These are phyloP conservation scores for Byssochlamys sp. DNA, from an alignment of 2,329 filamentous ascomycete genomes.

Conservation along the genomic window DNA sequence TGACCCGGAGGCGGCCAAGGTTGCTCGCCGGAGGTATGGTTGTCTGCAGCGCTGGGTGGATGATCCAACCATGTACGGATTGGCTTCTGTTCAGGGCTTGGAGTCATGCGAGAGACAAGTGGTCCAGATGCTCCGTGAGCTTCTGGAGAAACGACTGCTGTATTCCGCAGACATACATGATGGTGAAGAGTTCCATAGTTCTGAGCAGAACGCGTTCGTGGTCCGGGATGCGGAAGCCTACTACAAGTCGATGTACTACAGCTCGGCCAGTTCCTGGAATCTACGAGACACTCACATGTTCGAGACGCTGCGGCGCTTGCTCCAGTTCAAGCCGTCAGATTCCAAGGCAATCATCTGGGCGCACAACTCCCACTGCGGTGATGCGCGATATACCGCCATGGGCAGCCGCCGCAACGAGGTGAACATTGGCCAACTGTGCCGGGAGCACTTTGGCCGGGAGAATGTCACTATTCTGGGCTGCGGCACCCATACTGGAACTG, in stretches of 20 bases:
- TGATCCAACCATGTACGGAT: slow-evolving; percentile 42
- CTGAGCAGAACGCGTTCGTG: slow-evolving; percentile 43
- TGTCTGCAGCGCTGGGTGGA: slow-evolving; percentile 42
- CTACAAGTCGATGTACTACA: slow-evolving; percentile 46
- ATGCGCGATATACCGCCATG: slow-evolving; percentile 45
- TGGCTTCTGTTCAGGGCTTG: slow-evolving; percentile 33
- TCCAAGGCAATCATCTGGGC: slow-evolving; percentile 46
- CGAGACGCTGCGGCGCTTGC: slow-evolving; percentile 36
- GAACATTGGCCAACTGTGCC: slow-evolving; percentile 47
- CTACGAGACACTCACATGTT: slow-evolving; percentile 46
- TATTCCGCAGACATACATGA: slow-evolving; percentile 26
- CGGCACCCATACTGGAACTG: slow-evolving; percentile 43
- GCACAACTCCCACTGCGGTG: slow-evolving; percentile 46
- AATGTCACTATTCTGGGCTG: slow-evolving; percentile 40
- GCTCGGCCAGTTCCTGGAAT: slow-evolving; percentile 42
- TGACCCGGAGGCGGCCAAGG: slow-evolving; percentile 35
- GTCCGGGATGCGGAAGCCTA: slow-evolving; percentile 43
- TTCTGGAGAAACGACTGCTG: slow-evolving; percentile 36
- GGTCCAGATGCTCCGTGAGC: slow-evolving; percentile 36
- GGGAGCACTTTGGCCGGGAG: slow-evolving; percentile 32
- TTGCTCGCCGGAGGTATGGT: slow-evolving; percentile 38
- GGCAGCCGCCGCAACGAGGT: slow-evolving; percentile 35
- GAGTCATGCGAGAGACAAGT: slow-evolving; percentile 40
- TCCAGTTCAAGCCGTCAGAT: slow-evolving; percentile 30
- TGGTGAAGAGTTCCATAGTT: slow-evolving; percentile 41